Conservation (phyloP, 208 protist genomes). For the Trypanosoma avium region DNA sequence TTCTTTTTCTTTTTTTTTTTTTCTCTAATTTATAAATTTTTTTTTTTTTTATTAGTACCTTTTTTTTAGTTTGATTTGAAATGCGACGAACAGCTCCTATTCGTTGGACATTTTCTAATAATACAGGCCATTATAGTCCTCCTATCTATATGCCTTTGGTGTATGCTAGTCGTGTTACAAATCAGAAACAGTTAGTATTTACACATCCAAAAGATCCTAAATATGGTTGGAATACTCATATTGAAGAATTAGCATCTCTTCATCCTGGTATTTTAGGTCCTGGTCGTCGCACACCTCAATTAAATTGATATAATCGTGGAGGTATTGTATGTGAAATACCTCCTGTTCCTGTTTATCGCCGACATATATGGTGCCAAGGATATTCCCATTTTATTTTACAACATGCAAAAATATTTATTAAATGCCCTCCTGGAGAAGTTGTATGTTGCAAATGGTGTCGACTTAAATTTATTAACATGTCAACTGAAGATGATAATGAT, state of each 20-base stretch:
- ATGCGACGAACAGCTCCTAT: slow-evolving; percentile 49
- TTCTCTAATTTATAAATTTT: slow-evolving; percentile 15
- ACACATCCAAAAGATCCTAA: slow-evolving; percentile 87
- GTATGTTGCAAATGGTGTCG: slow-evolving; percentile 88
- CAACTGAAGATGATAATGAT: slow-evolving; percentile 84
- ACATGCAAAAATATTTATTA: slow-evolving; percentile 90
- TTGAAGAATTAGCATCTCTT: slow-evolving; percentile 66
- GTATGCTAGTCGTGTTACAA: slow-evolving; percentile 83
- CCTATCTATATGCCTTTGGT: slow-evolving; percentile 86
- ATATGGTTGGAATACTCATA: slow-evolving; percentile 81
- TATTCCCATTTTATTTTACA: slow-evolving; percentile 81
- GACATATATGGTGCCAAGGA: slow-evolving; percentile 88
- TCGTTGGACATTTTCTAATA: slow-evolving; percentile 72
- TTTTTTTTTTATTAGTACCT: slow-evolving; percentile 11
- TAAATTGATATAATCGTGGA: slow-evolving; percentile 79
- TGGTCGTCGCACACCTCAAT: slow-evolving; percentile 75
- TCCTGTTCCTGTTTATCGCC: slow-evolving; percentile 81
- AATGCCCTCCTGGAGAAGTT: slow-evolving; percentile 73
- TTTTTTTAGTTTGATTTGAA: slow-evolving; percentile 28
- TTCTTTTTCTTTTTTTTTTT: slow-evolving; percentile 3
- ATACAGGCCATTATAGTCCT: slow-evolving; percentile 81
- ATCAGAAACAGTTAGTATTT: slow-evolving; percentile 77
- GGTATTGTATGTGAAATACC: slow-evolving; percentile 89
- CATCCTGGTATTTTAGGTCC: slow-evolving; percentile 74
- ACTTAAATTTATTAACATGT: slow-evolving; percentile 91